Evolutionary conservation across 2,329 filamentous ascomycete genomes (phyloP).

Genomic region (Cercospora sojina): DNA sequence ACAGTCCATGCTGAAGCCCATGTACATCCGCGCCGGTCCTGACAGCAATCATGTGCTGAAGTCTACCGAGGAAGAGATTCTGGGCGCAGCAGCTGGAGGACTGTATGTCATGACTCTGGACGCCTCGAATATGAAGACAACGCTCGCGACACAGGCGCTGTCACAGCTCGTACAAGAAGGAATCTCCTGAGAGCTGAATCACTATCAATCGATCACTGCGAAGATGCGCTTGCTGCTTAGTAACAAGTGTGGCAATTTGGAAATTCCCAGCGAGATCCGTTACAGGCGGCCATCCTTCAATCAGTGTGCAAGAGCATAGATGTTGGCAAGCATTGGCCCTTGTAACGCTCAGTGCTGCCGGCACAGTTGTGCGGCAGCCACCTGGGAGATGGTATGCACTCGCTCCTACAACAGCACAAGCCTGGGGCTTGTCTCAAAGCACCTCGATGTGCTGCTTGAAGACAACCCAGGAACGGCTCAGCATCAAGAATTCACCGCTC

Average conservation of each 20-base stretch:
- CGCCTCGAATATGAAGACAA: background rate
- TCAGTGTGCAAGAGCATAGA: background rate
- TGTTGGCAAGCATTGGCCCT: background rate
- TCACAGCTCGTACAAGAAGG: background rate
- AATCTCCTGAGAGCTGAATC: background rate
- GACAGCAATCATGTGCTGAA: background rate
- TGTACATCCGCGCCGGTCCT: background rate
- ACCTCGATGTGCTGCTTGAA: background rate
- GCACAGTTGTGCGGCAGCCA: background rate
- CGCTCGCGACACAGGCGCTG: conserved; percentile 2
- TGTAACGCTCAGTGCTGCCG: background rate
- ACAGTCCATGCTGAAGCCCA: background rate
- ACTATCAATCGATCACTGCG: background rate
- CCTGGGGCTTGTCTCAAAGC: background rate
- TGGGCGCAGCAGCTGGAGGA: background rate
- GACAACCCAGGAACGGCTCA: background rate
- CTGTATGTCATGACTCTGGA: background rate
- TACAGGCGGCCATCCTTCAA: background rate
- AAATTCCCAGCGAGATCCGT: background rate
- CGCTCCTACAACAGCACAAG: background rate
- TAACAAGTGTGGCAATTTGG: background rate
- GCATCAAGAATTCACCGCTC: background rate
- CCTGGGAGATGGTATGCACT: background rate
- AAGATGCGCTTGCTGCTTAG: background rate
- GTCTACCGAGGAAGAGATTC: background rate